Evolutionary conservation across 768 basidiomycete species (phyloP).

Genomic region (Wakefieldia striispora): DNA sequence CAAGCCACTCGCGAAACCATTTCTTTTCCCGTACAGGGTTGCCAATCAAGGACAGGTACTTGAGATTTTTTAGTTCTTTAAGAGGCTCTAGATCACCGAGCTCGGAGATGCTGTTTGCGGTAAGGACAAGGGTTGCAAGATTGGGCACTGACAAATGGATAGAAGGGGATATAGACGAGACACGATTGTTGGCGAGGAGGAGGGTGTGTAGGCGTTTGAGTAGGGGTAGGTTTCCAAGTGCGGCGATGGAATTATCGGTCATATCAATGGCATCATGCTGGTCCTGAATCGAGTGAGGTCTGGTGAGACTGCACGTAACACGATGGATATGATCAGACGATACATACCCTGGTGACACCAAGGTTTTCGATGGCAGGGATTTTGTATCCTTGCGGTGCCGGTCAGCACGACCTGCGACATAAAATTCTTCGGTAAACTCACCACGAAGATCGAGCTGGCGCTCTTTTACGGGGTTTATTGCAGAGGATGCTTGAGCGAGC

Average conservation of each 20-base stretch:
- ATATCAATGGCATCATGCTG: slow-evolving; percentile 93
- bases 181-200: slow-evolving; percentile 86
- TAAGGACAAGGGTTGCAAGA: slow-evolving; percentile 78
- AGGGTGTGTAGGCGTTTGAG: slow-evolving; percentile 82
- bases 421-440: slow-evolving; percentile 33
- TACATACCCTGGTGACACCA: slow-evolving; percentile 80
- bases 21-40: slow-evolving; percentile 89
- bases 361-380: slow-evolving; percentile 96
- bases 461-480: slow-evolving; percentile 81
- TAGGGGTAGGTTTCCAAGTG: slow-evolving; percentile 82
- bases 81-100: slow-evolving; percentile 84
- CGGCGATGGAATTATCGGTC: slow-evolving; percentile 84
- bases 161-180: slow-evolving; percentile 78
- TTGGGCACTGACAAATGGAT: slow-evolving; percentile 83
- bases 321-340: slow-evolving; percentile 17
- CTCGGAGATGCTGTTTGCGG: slow-evolving; percentile 77
- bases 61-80: slow-evolving; percentile 69
- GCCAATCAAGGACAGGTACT: slow-evolving; percentile 74
- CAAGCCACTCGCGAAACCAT: slow-evolving; percentile 96
- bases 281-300: slow-evolving; percentile 50
- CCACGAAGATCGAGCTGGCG: slow-evolving; percentile 91
- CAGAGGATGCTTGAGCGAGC: slow-evolving; percentile 74
- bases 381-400: slow-evolving; percentile 66
- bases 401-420: slow-evolving; percentile 12
- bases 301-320: slow-evolving; percentile 12